Percentiles rank a stretch among this genome's conserved stretches.
These are phyloP conservation scores for Orobanche coerulescens DNA, from an alignment of 257 asterid species.

Conservation along the genomic window DNA sequence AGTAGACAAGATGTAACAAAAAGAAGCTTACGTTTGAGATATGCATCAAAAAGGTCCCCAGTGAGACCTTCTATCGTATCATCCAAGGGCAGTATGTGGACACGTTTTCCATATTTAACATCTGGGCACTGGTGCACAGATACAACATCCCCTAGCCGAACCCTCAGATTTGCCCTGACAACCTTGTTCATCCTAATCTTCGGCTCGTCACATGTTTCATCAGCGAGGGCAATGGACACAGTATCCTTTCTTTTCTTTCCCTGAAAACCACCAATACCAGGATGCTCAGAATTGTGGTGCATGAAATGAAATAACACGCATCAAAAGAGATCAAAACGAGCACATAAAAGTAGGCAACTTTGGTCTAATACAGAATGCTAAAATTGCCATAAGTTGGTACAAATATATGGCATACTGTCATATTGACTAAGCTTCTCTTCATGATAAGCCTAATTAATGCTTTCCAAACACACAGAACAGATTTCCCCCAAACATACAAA, in stretches of 20 bases:
- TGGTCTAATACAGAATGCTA: not conserved
- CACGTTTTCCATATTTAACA: slow-evolving; percentile 83
- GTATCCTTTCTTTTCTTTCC: slow-evolving; percentile 48
- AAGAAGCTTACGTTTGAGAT: slow-evolving; percentile 63
- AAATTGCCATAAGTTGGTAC: not conserved
- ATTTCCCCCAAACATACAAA: not conserved
- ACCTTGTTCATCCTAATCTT: slow-evolving; percentile 73
- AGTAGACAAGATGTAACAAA: not conserved
- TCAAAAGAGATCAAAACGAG: not conserved
- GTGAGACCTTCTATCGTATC: slow-evolving; percentile 87
- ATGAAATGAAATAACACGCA: not conserved
- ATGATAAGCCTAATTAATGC: not conserved
- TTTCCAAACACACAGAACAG: not conserved
- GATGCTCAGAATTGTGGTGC: slow-evolving; percentile 5
- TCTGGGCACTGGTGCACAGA: slow-evolving; percentile 92
- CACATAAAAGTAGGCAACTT: not conserved
- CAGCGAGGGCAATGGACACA: slow-evolving; percentile 49
- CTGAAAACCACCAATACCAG: slow-evolving; percentile 25
- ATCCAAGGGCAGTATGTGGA: slow-evolving; percentile 74
- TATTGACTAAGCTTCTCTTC: not conserved
- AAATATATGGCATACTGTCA: not conserved
- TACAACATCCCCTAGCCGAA: slow-evolving; percentile 64
- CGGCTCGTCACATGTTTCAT: slow-evolving; percentile 60
- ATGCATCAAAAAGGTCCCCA: slow-evolving; percentile 73
- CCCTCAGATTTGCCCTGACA: slow-evolving; percentile 50